Base-by-base conservation (phyloP, 768 basidiomycete species). In the Serpula lacrymans region DNA sequence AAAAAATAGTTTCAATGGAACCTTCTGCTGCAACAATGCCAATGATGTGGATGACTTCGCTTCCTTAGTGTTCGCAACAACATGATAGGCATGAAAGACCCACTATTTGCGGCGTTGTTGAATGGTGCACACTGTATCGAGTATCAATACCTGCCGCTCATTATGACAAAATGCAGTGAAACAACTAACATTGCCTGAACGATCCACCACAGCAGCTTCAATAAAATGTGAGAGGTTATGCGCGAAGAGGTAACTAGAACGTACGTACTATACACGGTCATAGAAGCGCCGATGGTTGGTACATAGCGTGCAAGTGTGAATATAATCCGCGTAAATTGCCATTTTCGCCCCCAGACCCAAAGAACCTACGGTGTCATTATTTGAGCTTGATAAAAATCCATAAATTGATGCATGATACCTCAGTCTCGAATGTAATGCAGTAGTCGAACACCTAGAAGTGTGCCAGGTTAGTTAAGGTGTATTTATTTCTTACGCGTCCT, bases 301-400 rank as follows among this genome's bases (percentile, higher is more conserved):
- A 57, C 20, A 38, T 57, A 55, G 21, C 52, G 54, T 5, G 53
- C 56, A 13, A 37, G 13, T 9, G 27, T 43, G 17, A 57, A 55
- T 22, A 50, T 6, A 23, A 39, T 9, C 18, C 51, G 48, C 1
- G 48, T 50, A 10, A 4, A 18, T 21, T 44, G 42, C 51, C 53
- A 55, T 17, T 13, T 24, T n/a, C 48, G 44, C 3, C 35, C 32
- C 53, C 51, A 57, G 2, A 57, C 36, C 45, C 45, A 55, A n/a
- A 26, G 40, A 17, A 21, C 51, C 53, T 55, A 16, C 11, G 30
- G 6, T 25, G 11, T 25, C n/a, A n/a, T n/a, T n/a, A n/a, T n/a
- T n/a, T n/a, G n/a, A n/a, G n/a, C n/a, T n/a, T n/a, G n/a, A n/a
- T n/a, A n/a, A n/a, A n/a, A n/a, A n/a, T n/a, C n/a, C n/a, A n/a